These are phyloP conservation scores for Psilocybe azurescens DNA, from an alignment of 768 basidiomycete genomes.

Conservation along the genomic window DNA sequence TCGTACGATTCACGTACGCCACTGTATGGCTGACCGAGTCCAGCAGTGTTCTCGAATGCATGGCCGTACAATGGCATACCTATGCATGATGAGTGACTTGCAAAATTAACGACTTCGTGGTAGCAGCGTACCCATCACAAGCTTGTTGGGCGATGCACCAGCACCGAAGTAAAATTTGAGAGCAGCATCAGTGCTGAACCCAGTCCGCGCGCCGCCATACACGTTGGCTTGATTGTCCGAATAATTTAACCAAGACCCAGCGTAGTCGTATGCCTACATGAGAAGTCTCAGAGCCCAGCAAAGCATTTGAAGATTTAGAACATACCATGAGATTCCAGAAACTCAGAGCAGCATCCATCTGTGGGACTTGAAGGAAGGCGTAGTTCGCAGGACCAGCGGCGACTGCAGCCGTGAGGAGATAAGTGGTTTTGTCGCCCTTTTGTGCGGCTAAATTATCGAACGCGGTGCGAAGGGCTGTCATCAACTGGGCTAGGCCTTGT, in stretches of 20 bases:
- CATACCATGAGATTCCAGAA: slow-evolving; percentile 86
- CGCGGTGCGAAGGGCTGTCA: slow-evolving; percentile 64
- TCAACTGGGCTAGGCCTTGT: slow-evolving; percentile 68
- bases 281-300: neutral
- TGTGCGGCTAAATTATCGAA: slow-evolving; percentile 59
- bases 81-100: slow-evolving; percentile 15
- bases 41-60: slow-evolving; percentile 72
- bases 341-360: slow-evolving; percentile 68
- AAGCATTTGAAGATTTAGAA: neutral
- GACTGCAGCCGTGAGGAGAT: slow-evolving; percentile 67
- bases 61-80: slow-evolving; percentile 85
- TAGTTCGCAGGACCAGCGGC: slow-evolving; percentile 68
- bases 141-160: slow-evolving; percentile 70
- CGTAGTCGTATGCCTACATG: slow-evolving; percentile 72
- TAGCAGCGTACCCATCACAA: slow-evolving; percentile 58
- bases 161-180: slow-evolving; percentile 61
- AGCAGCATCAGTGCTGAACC: slow-evolving; percentile 71
- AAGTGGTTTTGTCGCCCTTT: slow-evolving; percentile 68
- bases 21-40: slow-evolving; percentile 69
- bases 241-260: slow-evolving; percentile 76
- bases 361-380: slow-evolving; percentile 57
- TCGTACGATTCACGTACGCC: slow-evolving; percentile 48
- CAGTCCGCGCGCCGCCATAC: slow-evolving; percentile 66
- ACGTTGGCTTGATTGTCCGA: slow-evolving; percentile 66
- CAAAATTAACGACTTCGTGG: neutral